Conservation (phyloP, 306 rosid genomes). For the Medicago ruthenica region DNA sequence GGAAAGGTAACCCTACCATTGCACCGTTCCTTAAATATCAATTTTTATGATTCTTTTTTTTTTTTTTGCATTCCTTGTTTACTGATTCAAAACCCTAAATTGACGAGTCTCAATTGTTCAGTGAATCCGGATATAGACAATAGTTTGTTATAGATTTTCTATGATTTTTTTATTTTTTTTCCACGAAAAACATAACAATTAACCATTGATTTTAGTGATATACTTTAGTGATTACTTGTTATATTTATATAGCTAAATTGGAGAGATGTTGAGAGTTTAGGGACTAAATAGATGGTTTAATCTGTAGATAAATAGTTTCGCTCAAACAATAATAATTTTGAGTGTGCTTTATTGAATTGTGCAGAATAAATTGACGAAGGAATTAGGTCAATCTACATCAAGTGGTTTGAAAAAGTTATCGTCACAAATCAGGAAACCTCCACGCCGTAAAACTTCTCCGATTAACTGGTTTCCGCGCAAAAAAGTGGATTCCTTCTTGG, state of each 20-base stretch:
- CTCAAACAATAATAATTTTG: constrained; percentile 2
- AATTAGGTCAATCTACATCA: constrained; percentile 55
- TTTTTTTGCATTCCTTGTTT: not conserved
- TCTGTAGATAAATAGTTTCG: constrained; percentile 1
- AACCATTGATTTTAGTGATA: not conserved
- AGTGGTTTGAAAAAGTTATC: constrained; percentile 67
- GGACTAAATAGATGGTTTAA: not conserved
- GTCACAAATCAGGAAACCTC: constrained; percentile 79
- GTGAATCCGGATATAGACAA: not conserved
- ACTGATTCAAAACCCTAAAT: constrained; percentile 31
- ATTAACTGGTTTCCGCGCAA: constrained; percentile 90
- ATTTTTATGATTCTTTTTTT: not conserved
- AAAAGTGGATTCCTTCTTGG: constrained; percentile 84
- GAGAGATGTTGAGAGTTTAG: not conserved
- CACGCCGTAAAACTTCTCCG: constrained; percentile 81
- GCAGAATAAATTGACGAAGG: constrained; percentile 71
- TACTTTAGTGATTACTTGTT: not conserved
- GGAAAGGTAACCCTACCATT: constrained; percentile 54
- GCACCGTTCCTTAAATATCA: not conserved
- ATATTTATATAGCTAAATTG: not conserved
- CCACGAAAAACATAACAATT: not conserved
- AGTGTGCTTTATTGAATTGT: constrained; percentile 20
- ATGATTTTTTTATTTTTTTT: not conserved
- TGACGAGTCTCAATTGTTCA: not conserved
- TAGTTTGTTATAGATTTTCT: not conserved